Percentiles rank a stretch among this genome's conserved stretches.
These are phyloP conservation scores for Ogataea paraovalis DNA, from an alignment of 805 yeast species.

Conservation along the genomic window DNA sequence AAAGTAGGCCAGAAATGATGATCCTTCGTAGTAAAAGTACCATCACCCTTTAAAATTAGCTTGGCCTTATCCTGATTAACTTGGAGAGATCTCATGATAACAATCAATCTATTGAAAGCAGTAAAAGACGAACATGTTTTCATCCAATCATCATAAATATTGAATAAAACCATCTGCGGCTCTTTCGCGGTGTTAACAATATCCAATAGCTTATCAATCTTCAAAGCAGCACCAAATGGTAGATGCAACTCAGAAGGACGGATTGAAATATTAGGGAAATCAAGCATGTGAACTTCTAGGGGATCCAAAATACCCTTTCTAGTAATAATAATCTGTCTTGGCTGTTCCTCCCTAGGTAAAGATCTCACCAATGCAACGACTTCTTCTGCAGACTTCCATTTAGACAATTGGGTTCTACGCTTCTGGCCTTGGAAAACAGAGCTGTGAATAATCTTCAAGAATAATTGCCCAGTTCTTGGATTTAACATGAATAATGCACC, in stretches of 20 bases:
- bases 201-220: slow-evolving; percentile 74
- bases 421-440: slow-evolving; percentile 98
- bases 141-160: slow-evolving; percentile 94
- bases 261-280: slow-evolving; percentile 87
- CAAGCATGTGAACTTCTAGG: slow-evolving; percentile 92
- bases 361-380: slow-evolving; percentile 88
- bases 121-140: slow-evolving; percentile 79
- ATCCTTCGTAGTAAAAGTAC: slow-evolving; percentile 60
- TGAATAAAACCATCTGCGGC: slow-evolving; percentile 88
- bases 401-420: slow-evolving; percentile 85
- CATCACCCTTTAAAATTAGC: slow-evolving; percentile 70
- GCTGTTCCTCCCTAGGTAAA: slow-evolving; percentile 89
- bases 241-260: slow-evolving; percentile 84
- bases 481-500: slow-evolving; percentile 89
- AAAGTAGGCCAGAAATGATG: slow-evolving; percentile 95
- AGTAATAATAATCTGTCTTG: slow-evolving; percentile 85
- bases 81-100: slow-evolving; percentile 78
- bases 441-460: slow-evolving; percentile 84
- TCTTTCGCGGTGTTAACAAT: slow-evolving; percentile 82
- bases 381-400: slow-evolving; percentile 98
- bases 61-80: slow-evolving; percentile 75
- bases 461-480: slow-evolving; percentile 87
- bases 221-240: slow-evolving; percentile 85
- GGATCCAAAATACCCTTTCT: slow-evolving; percentile 93
- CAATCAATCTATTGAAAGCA: slow-evolving; percentile 83